Evolutionary conservation across 305 asterid genomes (phyloP).

Genomic region (Ilex paraguariensis): DNA sequence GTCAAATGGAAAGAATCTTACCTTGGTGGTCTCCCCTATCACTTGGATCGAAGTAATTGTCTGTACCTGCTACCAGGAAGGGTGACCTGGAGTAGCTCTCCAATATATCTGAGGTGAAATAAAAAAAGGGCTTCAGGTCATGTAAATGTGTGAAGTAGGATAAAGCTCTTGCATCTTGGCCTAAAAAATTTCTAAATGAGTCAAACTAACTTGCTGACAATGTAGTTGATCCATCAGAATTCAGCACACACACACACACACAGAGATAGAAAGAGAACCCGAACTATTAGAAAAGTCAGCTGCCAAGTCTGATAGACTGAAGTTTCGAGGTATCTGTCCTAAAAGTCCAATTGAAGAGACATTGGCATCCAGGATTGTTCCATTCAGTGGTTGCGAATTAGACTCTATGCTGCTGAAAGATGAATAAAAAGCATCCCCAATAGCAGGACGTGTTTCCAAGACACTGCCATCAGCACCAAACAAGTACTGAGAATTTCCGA

Average conservation of each 20-base stretch:
- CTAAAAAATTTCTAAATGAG: not conserved
- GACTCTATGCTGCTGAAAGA: not conserved
- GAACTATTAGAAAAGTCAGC: slow-evolving; percentile 2
- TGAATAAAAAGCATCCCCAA: not conserved
- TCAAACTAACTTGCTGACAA: not conserved
- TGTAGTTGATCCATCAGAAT: not conserved
- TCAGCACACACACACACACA: not conserved
- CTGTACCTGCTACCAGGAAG: not conserved
- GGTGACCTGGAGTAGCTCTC: slow-evolving; percentile 3
- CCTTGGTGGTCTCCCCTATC: not conserved
- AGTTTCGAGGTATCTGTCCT: slow-evolving; percentile 4
- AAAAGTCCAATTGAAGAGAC: not conserved
- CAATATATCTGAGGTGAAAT: not conserved
- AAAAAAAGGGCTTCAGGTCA: not conserved
- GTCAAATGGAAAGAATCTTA: not conserved
- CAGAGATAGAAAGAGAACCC: not conserved
- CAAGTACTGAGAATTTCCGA: not conserved
- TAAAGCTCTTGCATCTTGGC: too few relatives aligned
- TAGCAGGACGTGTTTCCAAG: not conserved
- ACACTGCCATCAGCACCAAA: not conserved
- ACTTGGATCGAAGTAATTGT: not conserved
- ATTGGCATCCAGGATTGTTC: not conserved
- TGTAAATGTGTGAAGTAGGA: not conserved
- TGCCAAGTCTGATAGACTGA: slow-evolving; percentile 4
- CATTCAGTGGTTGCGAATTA: not conserved